These are phyloP conservation scores for Lenzites betulinus DNA, from an alignment of 768 basidiomycete genomes.

Conservation along the genomic window DNA sequence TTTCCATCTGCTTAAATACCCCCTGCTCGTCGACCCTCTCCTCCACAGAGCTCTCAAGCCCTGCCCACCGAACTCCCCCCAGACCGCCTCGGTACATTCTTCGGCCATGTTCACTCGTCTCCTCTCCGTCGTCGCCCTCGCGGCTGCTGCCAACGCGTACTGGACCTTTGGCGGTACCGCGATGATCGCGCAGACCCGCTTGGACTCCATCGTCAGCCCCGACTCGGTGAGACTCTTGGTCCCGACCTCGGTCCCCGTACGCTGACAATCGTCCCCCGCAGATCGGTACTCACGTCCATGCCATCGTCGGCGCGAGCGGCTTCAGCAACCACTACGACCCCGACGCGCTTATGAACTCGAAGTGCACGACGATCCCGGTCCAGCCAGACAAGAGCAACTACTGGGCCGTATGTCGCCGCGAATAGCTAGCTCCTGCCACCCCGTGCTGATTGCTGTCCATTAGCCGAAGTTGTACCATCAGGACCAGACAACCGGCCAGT, in stretches of 20 bases:
- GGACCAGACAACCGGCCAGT: conserved; percentile 21
- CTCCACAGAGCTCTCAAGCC: neutral
- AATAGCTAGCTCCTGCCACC: neutral
- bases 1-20: conserved; percentile 10
- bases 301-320: conserved; percentile 19
- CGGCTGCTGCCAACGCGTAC: conserved; percentile 12
- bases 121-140: conserved; percentile 13
- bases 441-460: conserved; percentile 1
- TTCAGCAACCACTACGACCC: conserved; percentile 18
- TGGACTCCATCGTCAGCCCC: conserved; percentile 20
- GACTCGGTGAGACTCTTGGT: neutral
- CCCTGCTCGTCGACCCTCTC: no score
- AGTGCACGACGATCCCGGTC: conserved; percentile 22
- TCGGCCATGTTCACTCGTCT: conserved; percentile 9
- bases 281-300: conserved; percentile 22
- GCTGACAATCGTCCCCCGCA: neutral
- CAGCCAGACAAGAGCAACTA: conserved; percentile 27
- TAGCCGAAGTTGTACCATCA: conserved; percentile 26
- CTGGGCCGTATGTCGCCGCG: conserved; percentile 23
- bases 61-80: neutral
- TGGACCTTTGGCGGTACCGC: conserved; percentile 20
- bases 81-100: neutral
- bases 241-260: neutral
- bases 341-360: conserved; percentile 17
- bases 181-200: conserved; percentile 15